Evolutionary conservation across 2,329 filamentous ascomycete genomes (phyloP).

Genomic region (Fulvia fulva): DNA sequence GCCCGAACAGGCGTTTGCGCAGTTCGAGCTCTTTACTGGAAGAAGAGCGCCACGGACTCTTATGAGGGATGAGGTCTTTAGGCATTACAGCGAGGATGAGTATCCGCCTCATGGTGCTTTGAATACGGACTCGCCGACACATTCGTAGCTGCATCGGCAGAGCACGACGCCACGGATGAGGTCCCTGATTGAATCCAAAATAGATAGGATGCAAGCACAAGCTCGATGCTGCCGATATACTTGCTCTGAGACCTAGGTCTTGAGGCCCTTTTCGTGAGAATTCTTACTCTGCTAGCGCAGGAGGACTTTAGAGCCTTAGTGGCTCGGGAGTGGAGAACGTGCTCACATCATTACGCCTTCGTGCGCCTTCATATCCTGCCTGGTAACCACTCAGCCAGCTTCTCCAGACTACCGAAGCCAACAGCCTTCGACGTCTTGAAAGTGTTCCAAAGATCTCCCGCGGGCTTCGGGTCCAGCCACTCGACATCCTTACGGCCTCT

Average conservation of each 20-base stretch:
- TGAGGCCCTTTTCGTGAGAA: conserved; percentile 1
- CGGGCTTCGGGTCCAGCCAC: conserved; percentile 19
- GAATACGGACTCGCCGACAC: conserved; percentile 20
- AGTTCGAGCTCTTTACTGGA: conserved; percentile 78
- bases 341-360: not conserved
- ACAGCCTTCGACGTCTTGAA: conserved; percentile 20
- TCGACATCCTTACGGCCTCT: conserved; percentile 14
- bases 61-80: conserved; percentile 64
- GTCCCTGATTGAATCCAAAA: conserved; percentile 77
- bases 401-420: conserved; percentile 23
- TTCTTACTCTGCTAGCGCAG: too few species aligned
- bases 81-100: conserved; percentile 26
- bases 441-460: conserved; percentile 16
- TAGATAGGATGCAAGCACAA: conserved; percentile 75
- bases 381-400: conserved; percentile 26
- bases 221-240: conserved; percentile 63
- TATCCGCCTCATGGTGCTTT: conserved; percentile 20
- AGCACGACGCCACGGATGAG: conserved; percentile 58
- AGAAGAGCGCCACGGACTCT: conserved; percentile 64
- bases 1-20: conserved; percentile 74
- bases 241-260: conserved; percentile 49
- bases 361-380: not conserved
- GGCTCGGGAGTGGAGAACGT: too few species aligned
- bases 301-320: too few species aligned
- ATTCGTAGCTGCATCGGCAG: not conserved